Evolutionary conservation across 768 basidiomycete species (phyloP), one percentile per base, ranked within the genome.

Genomic region (Kwoniella sp.): DNA sequence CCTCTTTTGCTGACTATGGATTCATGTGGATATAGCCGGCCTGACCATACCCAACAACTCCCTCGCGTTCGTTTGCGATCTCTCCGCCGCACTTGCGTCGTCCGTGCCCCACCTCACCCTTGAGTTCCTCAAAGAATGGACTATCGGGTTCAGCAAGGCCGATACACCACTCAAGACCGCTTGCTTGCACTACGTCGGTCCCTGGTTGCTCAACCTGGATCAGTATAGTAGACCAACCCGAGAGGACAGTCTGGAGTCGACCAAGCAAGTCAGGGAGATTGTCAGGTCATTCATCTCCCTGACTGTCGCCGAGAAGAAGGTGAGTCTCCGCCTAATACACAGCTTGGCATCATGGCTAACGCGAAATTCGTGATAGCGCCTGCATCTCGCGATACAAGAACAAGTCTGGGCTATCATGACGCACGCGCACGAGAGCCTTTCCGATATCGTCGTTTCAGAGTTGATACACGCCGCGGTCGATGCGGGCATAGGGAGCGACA

Each of bases 51-150:
- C 76, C 1, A 60, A 53, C 25, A 71, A 73, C 57, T 68, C 72
- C 5, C 50, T 73, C 13, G 50, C 63, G 13, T 72, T 72, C 40
- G 55, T 69, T 8, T 25, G 53, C 8, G 44, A 55, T 15, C 29
- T 74, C 0, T 68, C 65, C 17, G 29, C 26, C 53, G 24, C 58
- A n/a, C 68, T 78, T 7, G 71, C 73, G 13, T 52, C 58, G 13
- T 61, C 67, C 7, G 67, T 63, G 0, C 91, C 92, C 12, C 86
- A 90, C 33, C 82, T 95, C 30, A 93, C 92, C 0, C 82, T 95
- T 19, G 92, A 95, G 78, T 91, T 95, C 79, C 82, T 94, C 57
- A 86, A 87, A n/a, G 92, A 93, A 79, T 90, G 93, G 27, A 86
- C 86, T 30, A 84, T 84, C 82, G 83, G 83, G 76, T 64, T 76